phyloP scores from a whole-genome alignment of 2,329 filamentous ascomycete species.

The Alternaria brassicicola region DNA sequence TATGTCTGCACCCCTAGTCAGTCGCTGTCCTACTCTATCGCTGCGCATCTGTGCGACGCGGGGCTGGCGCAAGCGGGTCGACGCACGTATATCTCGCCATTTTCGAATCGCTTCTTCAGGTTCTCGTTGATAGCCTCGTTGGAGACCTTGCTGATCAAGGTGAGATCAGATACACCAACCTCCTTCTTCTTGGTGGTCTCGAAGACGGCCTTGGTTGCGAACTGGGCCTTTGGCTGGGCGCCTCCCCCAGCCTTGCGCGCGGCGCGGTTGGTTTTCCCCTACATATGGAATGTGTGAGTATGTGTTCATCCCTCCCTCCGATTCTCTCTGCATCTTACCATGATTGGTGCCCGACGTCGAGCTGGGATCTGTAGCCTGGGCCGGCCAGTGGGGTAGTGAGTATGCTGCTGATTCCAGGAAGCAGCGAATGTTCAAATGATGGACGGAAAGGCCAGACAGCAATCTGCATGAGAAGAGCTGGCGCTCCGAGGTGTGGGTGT shows the following conservation, averaged over 20 bases:
- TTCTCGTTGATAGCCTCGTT: conserved; percentile 99
- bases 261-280: conserved; percentile 64
- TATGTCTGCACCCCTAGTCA: conserved; percentile 69
- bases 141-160: conserved; percentile 95
- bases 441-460: conserved; percentile 5
- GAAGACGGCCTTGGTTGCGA: conserved; percentile 94
- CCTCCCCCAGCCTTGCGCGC: conserved; percentile 59
- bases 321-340: conserved; percentile 33
- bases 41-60: conserved; percentile 22
- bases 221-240: conserved; percentile 59
- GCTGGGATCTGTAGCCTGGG: conserved; percentile 24
- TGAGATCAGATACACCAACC: conserved; percentile 96
- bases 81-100: conserved; percentile 89
- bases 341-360: conserved; percentile 44
- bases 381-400: conserved; percentile 18
- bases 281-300: conserved; percentile 26
- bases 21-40: conserved; percentile 21
- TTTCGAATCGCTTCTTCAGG: conserved; percentile 96
- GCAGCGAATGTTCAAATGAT: conserved; percentile 1
- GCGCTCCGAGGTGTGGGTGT: conserved; percentile 13
- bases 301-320: conserved; percentile 3
- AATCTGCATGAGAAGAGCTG: conserved; percentile 10
- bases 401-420: conserved; percentile 11
- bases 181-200: conserved; percentile 99
- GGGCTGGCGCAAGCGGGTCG: conserved; percentile 32